These are phyloP conservation scores for Capsicum pubescens DNA, from an alignment of 257 asterid species.

Conservation along the genomic window DNA sequence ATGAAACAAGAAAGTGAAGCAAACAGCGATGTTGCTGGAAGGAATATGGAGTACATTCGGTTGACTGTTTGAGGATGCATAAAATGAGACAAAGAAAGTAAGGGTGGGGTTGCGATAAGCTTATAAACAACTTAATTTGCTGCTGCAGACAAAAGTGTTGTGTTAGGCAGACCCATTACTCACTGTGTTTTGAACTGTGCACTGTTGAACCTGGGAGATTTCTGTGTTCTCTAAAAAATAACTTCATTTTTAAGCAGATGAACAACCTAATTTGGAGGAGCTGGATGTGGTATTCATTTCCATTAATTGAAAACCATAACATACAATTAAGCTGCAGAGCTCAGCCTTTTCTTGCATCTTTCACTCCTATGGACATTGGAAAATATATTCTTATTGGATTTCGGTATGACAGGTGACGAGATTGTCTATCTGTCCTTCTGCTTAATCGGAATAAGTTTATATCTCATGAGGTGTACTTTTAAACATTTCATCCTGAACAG, in stretches of 20 bases:
- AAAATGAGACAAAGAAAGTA: background rate
- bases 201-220: too few species aligned
- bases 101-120: background rate
- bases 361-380: background rate
- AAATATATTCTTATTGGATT: background rate
- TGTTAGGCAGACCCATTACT: too few species aligned
- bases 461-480: background rate
- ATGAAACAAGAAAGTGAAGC: slow-evolving; percentile 8
- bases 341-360: background rate
- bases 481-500: background rate
- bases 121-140: background rate
- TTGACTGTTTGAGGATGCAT: background rate
- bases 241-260: background rate
- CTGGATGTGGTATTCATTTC: background rate
- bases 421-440: background rate
- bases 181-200: too few species aligned
- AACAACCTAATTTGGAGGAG: background rate
- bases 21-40: background rate
- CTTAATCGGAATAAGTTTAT: background rate
- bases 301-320: background rate
- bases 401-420: background rate
- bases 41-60: background rate
- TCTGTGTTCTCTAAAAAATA: too few species aligned
- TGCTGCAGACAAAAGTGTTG: too few species aligned
- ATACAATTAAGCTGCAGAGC: background rate